Conservation (phyloP, 768 basidiomycete genomes). For the Mycena rebaudengoi region DNA sequence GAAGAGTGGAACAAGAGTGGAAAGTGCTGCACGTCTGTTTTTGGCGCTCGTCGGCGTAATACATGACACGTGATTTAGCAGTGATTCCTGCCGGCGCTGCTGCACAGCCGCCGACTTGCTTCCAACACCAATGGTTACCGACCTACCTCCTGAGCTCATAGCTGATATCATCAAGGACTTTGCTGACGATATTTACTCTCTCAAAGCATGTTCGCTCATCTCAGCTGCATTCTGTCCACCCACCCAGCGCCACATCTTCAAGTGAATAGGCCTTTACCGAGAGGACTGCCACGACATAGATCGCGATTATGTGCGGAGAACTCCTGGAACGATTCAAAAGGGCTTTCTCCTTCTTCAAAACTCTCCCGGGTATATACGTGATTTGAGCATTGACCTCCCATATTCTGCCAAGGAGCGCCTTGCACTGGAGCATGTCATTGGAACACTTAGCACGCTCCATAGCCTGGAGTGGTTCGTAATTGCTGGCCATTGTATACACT, state of each 20-base stretch:
- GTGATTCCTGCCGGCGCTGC: too few species aligned
- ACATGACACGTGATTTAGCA: too few species aligned
- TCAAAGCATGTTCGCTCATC: constrained; percentile 14
- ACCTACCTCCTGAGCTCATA: constrained; percentile 18
- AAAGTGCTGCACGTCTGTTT: too few species aligned
- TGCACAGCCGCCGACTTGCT: too few species aligned
- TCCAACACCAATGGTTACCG: too few species aligned
- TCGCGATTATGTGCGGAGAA: too few species aligned
- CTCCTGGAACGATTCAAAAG: constrained; percentile 8
- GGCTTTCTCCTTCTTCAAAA: neutral
- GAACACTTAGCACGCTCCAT: neutral
- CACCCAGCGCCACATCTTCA: constrained; percentile 20
- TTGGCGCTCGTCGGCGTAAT: too few species aligned
- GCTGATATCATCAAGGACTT: constrained; percentile 25
- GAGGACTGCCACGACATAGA: constrained; percentile 6
- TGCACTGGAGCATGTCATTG: constrained; percentile 1
- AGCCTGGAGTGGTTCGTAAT: constrained; percentile 21
- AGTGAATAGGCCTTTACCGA: constrained; percentile 13
- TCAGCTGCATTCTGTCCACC: neutral
- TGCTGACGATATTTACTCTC: constrained; percentile 5
- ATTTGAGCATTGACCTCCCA: constrained; percentile 16
- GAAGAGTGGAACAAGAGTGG: too few species aligned
- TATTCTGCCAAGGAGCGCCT: constrained; percentile 19
- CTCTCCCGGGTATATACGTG: constrained; percentile 14
- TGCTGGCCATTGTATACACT: constrained; percentile 8